Evolutionary conservation across 345 rosid species (phyloP).

Genomic region (Cardamine resedifolia): DNA sequence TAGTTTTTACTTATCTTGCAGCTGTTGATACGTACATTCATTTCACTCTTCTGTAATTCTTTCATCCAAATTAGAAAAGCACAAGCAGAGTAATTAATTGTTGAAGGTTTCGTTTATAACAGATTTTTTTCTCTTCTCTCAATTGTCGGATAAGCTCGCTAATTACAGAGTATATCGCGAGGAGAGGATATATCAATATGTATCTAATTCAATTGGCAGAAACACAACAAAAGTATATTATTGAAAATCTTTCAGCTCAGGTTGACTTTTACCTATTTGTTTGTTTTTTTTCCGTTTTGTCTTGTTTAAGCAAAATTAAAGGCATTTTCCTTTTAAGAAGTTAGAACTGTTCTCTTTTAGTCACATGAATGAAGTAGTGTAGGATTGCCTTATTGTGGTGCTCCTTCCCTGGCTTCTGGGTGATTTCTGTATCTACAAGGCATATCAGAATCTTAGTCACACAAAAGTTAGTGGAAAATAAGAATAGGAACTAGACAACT

Average conservation of each 20-base stretch:
- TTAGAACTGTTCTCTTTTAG: neutral
- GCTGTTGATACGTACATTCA: neutral
- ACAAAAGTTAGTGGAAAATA: neutral
- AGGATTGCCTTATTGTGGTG: neutral
- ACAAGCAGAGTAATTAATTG: neutral
- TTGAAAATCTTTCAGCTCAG: neutral
- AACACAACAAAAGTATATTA: neutral
- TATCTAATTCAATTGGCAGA: neutral
- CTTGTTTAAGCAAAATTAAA: neutral
- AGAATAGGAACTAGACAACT: neutral
- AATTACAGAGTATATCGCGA: conserved; percentile 1
- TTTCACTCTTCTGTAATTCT: neutral
- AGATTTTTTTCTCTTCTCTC: neutral
- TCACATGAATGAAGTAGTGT: neutral
- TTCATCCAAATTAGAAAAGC: neutral
- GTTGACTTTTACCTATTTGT: conserved; percentile 6
- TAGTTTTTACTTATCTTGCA: neutral
- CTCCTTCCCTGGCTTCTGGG: neutral
- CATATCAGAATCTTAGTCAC: neutral
- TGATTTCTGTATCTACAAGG: neutral
- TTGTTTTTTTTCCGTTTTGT: neutral
- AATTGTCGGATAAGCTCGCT: neutral
- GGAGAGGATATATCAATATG: neutral
- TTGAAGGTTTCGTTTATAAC: neutral
- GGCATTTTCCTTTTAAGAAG: neutral